Evolutionary conservation across 202 grass and related monocot genomes (phyloP).

Genomic region (Schoenoplectus tabernaemontani): DNA sequence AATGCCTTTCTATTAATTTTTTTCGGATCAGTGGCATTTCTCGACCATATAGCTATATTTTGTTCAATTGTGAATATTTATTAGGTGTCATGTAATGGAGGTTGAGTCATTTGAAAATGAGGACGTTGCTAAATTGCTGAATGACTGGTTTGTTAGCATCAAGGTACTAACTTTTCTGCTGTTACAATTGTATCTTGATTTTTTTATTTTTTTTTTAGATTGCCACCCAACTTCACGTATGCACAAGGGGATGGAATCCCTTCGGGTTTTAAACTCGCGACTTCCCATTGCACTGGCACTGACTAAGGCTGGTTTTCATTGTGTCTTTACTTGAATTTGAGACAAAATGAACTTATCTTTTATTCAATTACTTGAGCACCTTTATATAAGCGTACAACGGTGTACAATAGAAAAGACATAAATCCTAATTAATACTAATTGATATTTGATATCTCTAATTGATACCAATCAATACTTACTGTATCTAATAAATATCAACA

Average conservation of each 20-base stretch:
- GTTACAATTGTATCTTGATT: not conserved
- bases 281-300: too few species aligned
- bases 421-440: too few species aligned
- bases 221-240: not conserved
- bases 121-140: conserved; percentile 74
- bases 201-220: not conserved
- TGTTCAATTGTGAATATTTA: conserved; percentile 14
- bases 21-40: not conserved
- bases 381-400: too few species aligned
- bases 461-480: too few species aligned
- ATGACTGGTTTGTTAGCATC: conserved; percentile 96
- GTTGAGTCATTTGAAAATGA: conserved; percentile 90
- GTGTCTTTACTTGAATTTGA: too few species aligned
- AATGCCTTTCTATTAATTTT: not conserved
- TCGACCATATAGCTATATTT: not conserved
- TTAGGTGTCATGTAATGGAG: conserved; percentile 95
- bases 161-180: conserved; percentile 41
- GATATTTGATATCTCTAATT: too few species aligned
- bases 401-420: too few species aligned
- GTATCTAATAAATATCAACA: too few species aligned
- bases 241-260: not conserved
- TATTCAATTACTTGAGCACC: too few species aligned
- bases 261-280: not conserved
- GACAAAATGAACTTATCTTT: too few species aligned
- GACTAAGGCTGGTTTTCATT: too few species aligned